Conservation (phyloP, 2,329 filamentous ascomycete genomes). For the Magnaporthales sp. region DNA sequence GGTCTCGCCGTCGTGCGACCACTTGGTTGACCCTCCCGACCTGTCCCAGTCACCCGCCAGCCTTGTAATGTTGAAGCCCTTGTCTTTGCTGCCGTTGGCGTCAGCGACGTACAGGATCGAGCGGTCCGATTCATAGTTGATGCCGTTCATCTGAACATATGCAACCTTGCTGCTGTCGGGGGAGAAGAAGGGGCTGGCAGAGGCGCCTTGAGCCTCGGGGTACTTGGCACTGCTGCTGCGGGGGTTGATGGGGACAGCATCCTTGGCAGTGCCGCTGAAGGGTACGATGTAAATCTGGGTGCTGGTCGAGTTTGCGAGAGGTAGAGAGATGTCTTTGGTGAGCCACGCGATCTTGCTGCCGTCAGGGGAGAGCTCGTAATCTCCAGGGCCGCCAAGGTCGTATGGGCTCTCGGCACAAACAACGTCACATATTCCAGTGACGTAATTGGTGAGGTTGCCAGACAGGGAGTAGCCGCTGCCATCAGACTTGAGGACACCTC, state of each 20-base stretch:
- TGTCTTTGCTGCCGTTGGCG: constrained; percentile 29
- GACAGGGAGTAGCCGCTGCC: constrained; percentile 13
- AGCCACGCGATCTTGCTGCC: constrained; percentile 41
- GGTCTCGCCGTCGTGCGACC: constrained; percentile 15
- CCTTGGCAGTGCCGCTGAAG: constrained; percentile 19
- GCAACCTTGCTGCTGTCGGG: constrained; percentile 47
- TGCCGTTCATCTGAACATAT: constrained; percentile 52
- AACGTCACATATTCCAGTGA: constrained; percentile 23
- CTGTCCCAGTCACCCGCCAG: constrained; percentile 23
- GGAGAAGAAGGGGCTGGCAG: constrained; percentile 37
- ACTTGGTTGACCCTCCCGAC: constrained; percentile 16
- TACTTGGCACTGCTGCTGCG: constrained; percentile 18
- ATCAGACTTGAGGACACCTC: constrained; percentile 36
- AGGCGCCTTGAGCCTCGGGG: constrained; percentile 23
- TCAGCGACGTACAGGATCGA: constrained; percentile 22
- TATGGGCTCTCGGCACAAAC: constrained; percentile 34
- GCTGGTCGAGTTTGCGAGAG: constrained; percentile 44
- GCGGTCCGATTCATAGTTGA: constrained; percentile 45
- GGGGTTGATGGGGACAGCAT: constrained; percentile 24
- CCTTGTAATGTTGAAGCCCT: constrained; percentile 29
- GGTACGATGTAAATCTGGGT: constrained; percentile 25
- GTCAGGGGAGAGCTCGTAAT: constrained; percentile 47
- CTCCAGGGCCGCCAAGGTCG: constrained; percentile 42
- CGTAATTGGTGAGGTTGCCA: constrained; percentile 23
- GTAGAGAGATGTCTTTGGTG: constrained; percentile 44